phyloP scores from a whole-genome alignment of 371 early-diverging fungal species.

The Umbelopsis sp. region DNA sequence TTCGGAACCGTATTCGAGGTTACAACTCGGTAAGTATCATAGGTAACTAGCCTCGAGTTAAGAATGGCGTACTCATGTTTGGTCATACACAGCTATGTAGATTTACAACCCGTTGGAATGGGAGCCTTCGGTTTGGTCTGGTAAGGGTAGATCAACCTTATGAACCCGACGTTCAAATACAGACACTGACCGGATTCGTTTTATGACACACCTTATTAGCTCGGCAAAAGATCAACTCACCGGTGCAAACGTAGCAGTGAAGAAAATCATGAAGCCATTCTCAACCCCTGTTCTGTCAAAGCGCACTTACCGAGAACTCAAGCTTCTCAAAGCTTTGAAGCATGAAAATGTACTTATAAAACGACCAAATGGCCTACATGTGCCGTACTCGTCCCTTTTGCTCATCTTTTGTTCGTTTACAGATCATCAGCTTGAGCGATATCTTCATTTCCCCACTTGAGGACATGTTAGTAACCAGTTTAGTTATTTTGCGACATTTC shows the following conservation, averaged over 20 bases:
- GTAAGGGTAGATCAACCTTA: constrained; percentile 47
- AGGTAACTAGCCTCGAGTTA: background rate
- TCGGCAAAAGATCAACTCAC: constrained; percentile 88
- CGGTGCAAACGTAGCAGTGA: constrained; percentile 85
- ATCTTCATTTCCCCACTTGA: constrained; percentile 91
- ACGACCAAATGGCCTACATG: too few relatives aligned
- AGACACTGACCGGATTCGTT: constrained; percentile 69
- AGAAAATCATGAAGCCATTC: constrained; percentile 95
- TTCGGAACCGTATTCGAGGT: constrained; percentile 95
- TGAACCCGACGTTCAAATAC: background rate
- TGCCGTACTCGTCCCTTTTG: background rate
- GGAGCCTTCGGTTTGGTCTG: constrained; percentile 97
- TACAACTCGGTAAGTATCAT: constrained; percentile 70
- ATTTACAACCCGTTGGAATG: constrained; percentile 94
- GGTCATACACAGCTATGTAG: constrained; percentile 69
- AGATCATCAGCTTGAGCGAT: constrained; percentile 86
- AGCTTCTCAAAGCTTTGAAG: constrained; percentile 85
- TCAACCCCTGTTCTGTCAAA: constrained; percentile 89
- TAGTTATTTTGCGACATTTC: background rate
- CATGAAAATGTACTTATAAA: constrained; percentile 78
- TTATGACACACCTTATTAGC: constrained; percentile 73
- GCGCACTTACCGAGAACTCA: constrained; percentile 93
- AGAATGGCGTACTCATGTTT: background rate
- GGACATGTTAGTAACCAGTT: constrained; percentile 70
- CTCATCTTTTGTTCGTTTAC: constrained; percentile 1